Evolutionary conservation across 2,329 filamentous ascomycete species (phyloP), one percentile per base, ranked within the genome.

Genomic region (Hawksworthiomyces lignivorus): DNA sequence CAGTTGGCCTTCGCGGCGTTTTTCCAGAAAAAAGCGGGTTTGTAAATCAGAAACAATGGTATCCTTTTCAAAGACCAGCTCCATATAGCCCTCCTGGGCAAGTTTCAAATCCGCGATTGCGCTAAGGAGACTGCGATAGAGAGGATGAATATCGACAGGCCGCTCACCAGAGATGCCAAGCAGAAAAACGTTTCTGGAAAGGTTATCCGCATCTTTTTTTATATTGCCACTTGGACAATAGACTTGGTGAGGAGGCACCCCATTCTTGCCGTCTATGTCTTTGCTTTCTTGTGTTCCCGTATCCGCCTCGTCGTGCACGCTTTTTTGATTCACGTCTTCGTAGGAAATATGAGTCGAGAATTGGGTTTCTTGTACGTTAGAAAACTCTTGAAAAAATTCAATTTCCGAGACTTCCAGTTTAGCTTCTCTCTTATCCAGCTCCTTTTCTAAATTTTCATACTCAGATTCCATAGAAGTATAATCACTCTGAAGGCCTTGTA

Each of bases 71-170:
- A 62, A 57, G 10, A 59, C 43, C 4, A 75, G 59, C 30, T 75
- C 69, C 5, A 61, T 57, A 26, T 64, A 55, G n/a, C 69, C 62
- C 44, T 77, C 72, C 36, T 60, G 62, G 12, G 68, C 67, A 22
- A 70, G 60, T 33, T 67, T 61, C n/a, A 69, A 55, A 15, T 73
- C 65, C 2, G 61, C 64, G 9, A 69, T 61, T 2, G 62, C 60
- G 11, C 62, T 59, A 14, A 68, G 60, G 6, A 75, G 58, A 15
- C 64, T 55, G 10, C 57, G 49, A 48, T 72, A 75, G 4, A 69
- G 55, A 3, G 72, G 72, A 46, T 75, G 70, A 2, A 65, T 52
- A 29, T 68, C 65, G 2, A 49, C 47, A 2, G 48, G 35, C 2
- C 48, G 50, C 1, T 55, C 50, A 0, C 45, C 49, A 2, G 52